Evolutionary conservation across 2,329 filamentous ascomycete species (phyloP).

Genomic region (Verticillium albo-atrum): DNA sequence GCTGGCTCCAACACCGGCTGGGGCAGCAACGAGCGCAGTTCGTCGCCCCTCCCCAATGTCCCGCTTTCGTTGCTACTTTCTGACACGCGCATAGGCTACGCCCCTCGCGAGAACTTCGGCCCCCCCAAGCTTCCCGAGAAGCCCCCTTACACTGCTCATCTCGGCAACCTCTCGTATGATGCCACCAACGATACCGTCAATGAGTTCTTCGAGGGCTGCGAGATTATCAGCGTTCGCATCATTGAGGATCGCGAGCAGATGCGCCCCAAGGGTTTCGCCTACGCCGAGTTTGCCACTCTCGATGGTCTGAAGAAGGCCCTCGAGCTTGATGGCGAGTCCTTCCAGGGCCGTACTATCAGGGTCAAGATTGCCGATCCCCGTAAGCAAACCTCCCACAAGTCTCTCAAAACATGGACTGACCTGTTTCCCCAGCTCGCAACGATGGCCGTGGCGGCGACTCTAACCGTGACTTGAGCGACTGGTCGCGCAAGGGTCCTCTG

Average conservation of each 20-base stretch:
- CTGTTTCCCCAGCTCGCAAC: conserved; percentile 71
- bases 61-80: conserved; percentile 2
- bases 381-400: conserved; percentile 47
- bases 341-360: conserved; percentile 85
- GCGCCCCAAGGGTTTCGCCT: conserved; percentile 96
- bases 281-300: conserved; percentile 85
- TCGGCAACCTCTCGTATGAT: conserved; percentile 96
- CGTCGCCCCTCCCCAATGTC: conserved; percentile 15
- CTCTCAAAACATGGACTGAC: conserved; percentile 20
- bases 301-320: conserved; percentile 92
- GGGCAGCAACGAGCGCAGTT: conserved; percentile 41
- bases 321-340: conserved; percentile 71
- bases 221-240: conserved; percentile 86
- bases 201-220: conserved; percentile 80
- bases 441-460: conserved; percentile 57
- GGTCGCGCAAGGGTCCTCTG: conserved; percentile 89
- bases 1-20: conserved; percentile 22
- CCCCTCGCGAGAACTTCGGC: conserved; percentile 59
- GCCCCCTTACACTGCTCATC: conserved; percentile 91
- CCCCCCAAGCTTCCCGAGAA: conserved; percentile 74
- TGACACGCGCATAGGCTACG: conserved; percentile 42
- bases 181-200: conserved; percentile 77
- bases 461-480: conserved; percentile 78
- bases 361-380: conserved; percentile 97
- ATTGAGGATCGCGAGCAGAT: conserved; percentile 94